Conservation (phyloP, 2,329 filamentous ascomycete species). For the Fusarium musae region DNA sequence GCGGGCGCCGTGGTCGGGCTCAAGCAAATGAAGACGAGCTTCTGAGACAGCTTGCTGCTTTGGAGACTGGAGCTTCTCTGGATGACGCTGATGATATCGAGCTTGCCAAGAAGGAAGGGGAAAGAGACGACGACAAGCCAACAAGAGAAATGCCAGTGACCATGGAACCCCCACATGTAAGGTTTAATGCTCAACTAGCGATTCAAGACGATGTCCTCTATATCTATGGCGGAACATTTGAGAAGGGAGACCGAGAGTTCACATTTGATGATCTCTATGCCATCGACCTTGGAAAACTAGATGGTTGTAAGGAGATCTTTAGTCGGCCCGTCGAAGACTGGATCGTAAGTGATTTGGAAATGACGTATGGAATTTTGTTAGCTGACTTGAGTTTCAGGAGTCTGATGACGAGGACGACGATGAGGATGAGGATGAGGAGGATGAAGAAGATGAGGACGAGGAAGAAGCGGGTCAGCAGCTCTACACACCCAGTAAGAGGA, state of each 20-base stretch:
- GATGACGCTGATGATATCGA: slow-evolving; percentile 62
- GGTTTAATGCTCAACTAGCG: slow-evolving; percentile 91
- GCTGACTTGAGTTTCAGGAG: slow-evolving; percentile 54
- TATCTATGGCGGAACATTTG: slow-evolving; percentile 94
- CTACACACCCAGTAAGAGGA: slow-evolving; percentile 65
- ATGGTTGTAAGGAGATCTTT: slow-evolving; percentile 93
- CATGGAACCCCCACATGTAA: slow-evolving; percentile 86
- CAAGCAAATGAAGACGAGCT: slow-evolving; percentile 94
- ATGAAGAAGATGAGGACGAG: slow-evolving; percentile 65
- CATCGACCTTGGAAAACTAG: slow-evolving; percentile 92
- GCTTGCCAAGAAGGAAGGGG: slow-evolving; percentile 62
- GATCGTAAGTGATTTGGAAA: slow-evolving; percentile 63
- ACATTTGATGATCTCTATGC: slow-evolving; percentile 96
- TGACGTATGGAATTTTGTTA: not conserved
- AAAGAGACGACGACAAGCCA: slow-evolving; percentile 66
- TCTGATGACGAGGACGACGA: slow-evolving; percentile 70
- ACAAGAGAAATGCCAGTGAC: slow-evolving; percentile 72
- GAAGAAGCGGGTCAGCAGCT: slow-evolving; percentile 60
- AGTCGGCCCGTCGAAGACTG: slow-evolving; percentile 85
- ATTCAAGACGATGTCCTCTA: slow-evolving; percentile 94
- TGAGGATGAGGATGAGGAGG: slow-evolving; percentile 67
- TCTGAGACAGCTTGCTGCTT: slow-evolving; percentile 83
- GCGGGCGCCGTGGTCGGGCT: slow-evolving; percentile 74
- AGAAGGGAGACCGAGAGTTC: slow-evolving; percentile 93
- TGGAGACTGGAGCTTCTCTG: slow-evolving; percentile 79